phyloP scores from a whole-genome alignment of 305 asterid species.

The Plantago coronopus region DNA sequence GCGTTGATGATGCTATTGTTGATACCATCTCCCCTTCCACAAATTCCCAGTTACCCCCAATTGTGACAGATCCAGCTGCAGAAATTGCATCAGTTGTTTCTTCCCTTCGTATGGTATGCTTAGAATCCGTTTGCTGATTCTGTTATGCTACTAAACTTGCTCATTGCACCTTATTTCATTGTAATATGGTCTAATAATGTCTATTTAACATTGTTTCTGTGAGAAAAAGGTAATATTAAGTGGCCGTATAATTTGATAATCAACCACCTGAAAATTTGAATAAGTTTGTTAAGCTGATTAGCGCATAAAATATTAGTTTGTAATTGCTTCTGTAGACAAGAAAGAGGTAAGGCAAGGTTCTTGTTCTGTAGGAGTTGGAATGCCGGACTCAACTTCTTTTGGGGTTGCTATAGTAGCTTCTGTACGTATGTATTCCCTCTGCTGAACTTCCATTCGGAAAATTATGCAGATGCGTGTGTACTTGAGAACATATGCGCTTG shows the following conservation, averaged over 20 bases:
- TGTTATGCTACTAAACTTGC: constrained; percentile 16
- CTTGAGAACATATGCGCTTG: constrained; percentile 80
- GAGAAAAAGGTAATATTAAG: too few relatives aligned
- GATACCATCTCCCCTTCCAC: constrained; percentile 47
- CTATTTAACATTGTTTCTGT: too few relatives aligned
- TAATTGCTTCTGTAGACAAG: too few relatives aligned
- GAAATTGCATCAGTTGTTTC: constrained; percentile 75
- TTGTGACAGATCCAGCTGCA: constrained; percentile 45
- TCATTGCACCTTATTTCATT: neutral
- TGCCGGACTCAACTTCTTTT: constrained; percentile 2
- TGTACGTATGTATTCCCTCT: neutral
- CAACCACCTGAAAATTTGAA: too few relatives aligned
- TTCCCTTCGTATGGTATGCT: constrained; percentile 79
- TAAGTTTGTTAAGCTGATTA: too few relatives aligned
- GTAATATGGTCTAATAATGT: neutral
- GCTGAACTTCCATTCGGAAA: constrained; percentile 17
- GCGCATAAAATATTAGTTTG: too few relatives aligned
- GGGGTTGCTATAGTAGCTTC: neutral
- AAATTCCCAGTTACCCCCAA: constrained; percentile 50
- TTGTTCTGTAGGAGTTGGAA: too few relatives aligned
- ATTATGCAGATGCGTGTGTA: constrained; percentile 82
- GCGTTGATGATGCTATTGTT: constrained; percentile 41
- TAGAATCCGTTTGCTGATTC: constrained; percentile 11
- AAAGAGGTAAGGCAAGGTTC: too few relatives aligned
- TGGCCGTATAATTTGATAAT: too few relatives aligned